Base-by-base conservation (phyloP, 495 filamentous ascomycete species). In the Neurospora sp. region DNA sequence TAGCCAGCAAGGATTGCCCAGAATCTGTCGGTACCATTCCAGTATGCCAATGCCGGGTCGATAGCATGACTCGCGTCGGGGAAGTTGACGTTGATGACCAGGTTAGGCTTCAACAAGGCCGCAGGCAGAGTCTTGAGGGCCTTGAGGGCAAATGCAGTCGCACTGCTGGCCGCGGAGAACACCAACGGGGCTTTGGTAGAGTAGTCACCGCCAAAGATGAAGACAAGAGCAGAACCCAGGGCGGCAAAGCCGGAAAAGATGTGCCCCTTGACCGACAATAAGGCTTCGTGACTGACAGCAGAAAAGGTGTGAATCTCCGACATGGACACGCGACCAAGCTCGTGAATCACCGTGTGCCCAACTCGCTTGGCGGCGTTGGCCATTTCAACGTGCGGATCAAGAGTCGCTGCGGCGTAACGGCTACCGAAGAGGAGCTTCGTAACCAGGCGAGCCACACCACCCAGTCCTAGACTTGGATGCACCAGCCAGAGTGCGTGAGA, bases 1-100 rank as follows among this genome's bases (percentile, higher is more conserved):
- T 98, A 98, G 42, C 96, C 96, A 75, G 90, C 86, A 1, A 93
- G 73, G 46, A 97, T 92, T 31, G 95, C 94, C 80, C 92, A 90
- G 68, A 89, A 85, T 38, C 94, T 88, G 81, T 97, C 94, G 40
- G 84, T 88, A 2, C 89, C 88, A 73, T 87, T 86, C 94, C 94
- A 98, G 59, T 91, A 87, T 5, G 90, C 90, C 39, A 95, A 85
- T 31, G 86, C 85, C 11, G 88, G 88, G 73, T 93, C 85, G 1
- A 90, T 76, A 11, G 83, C 75, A 0, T 75, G 73, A 0, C 76
- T 73, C 0, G 80, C 69, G 41, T 82, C 82, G 3, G 85, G 79
- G 12, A 84, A 69, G 69, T 77, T 84, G 3, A 90, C 76, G 70
- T 83, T 87, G 69, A 89, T 78, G 18, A 88, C 84, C 86, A 86